These are phyloP conservation scores for Bremia lactucae DNA, from an alignment of 352 stramenopile species.

Conservation along the genomic window DNA sequence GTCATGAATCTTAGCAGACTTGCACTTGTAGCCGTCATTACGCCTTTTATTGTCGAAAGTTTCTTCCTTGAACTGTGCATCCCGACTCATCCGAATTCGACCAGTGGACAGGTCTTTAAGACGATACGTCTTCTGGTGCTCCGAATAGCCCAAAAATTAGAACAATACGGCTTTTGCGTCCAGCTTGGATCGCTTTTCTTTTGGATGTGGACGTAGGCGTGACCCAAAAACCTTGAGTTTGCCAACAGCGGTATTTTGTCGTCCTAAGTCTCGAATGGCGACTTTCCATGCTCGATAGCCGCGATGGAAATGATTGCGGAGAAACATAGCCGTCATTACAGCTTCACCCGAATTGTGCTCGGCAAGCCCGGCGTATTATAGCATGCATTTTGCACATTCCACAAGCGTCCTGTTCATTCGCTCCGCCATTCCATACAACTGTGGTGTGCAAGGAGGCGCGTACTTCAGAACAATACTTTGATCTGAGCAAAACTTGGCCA, in stretches of 20 bases:
- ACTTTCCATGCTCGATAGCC: background rate
- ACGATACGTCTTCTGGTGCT: background rate
- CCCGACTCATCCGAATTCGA: background rate
- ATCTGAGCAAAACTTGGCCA: background rate
- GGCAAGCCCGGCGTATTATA: background rate
- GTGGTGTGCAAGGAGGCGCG: background rate
- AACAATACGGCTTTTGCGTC: background rate
- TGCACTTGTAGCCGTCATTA: background rate
- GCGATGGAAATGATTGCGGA: background rate
- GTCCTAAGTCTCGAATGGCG: background rate
- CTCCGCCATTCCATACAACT: background rate
- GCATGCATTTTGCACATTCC: background rate
- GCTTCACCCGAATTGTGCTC: background rate
- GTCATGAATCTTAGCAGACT: background rate
- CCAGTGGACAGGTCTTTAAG: background rate
- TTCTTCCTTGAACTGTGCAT: background rate
- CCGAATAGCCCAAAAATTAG: background rate
- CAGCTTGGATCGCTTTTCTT: background rate
- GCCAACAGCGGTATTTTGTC: background rate
- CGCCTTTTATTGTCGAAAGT: background rate
- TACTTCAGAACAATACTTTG: no score
- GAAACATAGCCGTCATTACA: background rate
- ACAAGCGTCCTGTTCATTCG: background rate
- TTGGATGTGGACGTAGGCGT: background rate
- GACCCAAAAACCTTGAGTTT: background rate